Evolutionary conservation across 2,329 filamentous ascomycete species (phyloP), one percentile per base, ranked within the genome.

Genomic region (Didymellaceae sp.): DNA sequence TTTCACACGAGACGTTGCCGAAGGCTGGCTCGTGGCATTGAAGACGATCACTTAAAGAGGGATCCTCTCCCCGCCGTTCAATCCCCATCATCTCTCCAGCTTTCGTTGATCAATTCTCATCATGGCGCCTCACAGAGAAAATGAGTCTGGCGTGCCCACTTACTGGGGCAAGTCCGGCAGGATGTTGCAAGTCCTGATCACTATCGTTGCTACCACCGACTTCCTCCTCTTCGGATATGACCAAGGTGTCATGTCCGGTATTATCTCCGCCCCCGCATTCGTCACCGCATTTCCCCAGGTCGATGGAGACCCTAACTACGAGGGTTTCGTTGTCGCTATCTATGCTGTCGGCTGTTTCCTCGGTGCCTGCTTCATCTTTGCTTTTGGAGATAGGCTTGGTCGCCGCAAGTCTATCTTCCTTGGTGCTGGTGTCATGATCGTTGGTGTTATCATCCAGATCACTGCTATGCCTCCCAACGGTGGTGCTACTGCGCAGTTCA

Each of bases 151-250:
- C 43, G 53, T 66, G 24, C 63, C 63, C 59, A 66, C 63, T 51
- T 66, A 65, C 51, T 66, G 63, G 63, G 63, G 63, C 30, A 52
- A 60, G 48, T 66, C 63, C 40, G 66, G 66, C 33, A 63, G 63
- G 47, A 59, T 60, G 44, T 57, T 70, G 30, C 63, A 68, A 54
- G 53, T 67, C 17, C 61, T 67, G 31, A 63, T 75, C 42, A 71
- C 77, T 50, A 65, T 70, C 33, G 78, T 79, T 54, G 76, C 76
- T 13, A 74, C 75, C 5, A 67, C 79, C 32, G 78, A 77, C 17
- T 78, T 78, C 28, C 75, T 80, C 45, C 67, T 80, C 11, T 78
- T 79, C 56, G 78, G 78, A 40, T 80, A 80, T 61, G 78, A 80
- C 55, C 68, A 73, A 48, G 69, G 71, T 63, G 70, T 75, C 41